These are phyloP conservation scores for Periconia sp. DNA, from an alignment of 2,329 filamentous ascomycete species.

Conservation along the genomic window DNA sequence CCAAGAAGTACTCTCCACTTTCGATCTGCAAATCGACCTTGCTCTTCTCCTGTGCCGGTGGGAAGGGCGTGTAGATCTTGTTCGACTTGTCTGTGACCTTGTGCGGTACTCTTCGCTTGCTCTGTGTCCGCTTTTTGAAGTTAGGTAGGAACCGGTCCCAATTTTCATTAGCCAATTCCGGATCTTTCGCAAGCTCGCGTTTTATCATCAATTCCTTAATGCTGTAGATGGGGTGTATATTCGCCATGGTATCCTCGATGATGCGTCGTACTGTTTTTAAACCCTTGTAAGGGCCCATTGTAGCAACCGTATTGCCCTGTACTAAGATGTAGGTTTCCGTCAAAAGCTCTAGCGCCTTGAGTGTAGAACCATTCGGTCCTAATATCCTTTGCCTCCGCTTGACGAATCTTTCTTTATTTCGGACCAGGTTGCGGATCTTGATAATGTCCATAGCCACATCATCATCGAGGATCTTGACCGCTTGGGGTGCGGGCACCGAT, in stretches of 20 bases:
- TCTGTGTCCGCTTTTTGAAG: slow-evolving; percentile 92
- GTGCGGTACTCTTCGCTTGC: slow-evolving; percentile 79
- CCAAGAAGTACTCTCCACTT: slow-evolving; percentile 94
- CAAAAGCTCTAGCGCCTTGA: slow-evolving; percentile 78
- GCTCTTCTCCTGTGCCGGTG: slow-evolving; percentile 95
- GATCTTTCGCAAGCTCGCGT: slow-evolving; percentile 87
- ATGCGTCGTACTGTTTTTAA: slow-evolving; percentile 86
- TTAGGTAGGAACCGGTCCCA: slow-evolving; percentile 97
- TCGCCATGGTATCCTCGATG: slow-evolving; percentile 95
- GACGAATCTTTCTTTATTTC: slow-evolving; percentile 94
- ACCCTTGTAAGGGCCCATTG: slow-evolving; percentile 91
- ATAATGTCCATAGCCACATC: slow-evolving; percentile 92
- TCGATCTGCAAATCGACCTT: slow-evolving; percentile 99
- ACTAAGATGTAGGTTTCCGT: slow-evolving; percentile 90
- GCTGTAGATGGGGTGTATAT: slow-evolving; percentile 87
- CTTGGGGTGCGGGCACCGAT: slow-evolving; percentile 85
- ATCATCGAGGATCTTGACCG: slow-evolving; percentile 92
- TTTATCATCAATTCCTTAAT: slow-evolving; percentile 98
- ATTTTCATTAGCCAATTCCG: slow-evolving; percentile 82
- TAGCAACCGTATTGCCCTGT: slow-evolving; percentile 92
- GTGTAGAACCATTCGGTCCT: slow-evolving; percentile 72
- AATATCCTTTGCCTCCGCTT: slow-evolving; percentile 93
- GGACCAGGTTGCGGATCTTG: slow-evolving; percentile 88
- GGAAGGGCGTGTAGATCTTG: slow-evolving; percentile 97
- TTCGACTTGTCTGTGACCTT: slow-evolving; percentile 92